phyloP scores from a whole-genome alignment of 2,329 filamentous ascomycete species.

The Stagonosporopsis cucurbitacearum region DNA sequence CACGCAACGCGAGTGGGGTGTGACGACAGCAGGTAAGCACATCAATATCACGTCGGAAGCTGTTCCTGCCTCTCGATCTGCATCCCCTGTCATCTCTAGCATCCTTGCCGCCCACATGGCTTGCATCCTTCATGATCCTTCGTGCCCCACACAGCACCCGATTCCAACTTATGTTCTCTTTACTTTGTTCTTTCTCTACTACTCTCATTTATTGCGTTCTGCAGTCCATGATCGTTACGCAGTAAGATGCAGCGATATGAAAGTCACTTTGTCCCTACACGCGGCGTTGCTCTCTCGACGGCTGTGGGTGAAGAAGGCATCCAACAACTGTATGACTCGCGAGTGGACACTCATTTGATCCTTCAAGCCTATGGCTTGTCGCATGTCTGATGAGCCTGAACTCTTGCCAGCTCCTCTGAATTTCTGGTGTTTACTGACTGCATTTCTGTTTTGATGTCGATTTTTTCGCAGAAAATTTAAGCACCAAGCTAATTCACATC shows the following conservation, averaged over 20 bases:
- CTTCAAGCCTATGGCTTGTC: neutral
- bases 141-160: neutral
- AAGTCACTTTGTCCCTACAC: too few relatives aligned
- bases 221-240: neutral
- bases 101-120: slow-evolving; percentile 48
- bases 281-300: neutral
- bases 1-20: slow-evolving; percentile 23
- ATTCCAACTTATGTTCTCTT: too few relatives aligned
- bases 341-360: neutral
- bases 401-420: neutral
- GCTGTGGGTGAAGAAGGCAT: neutral
- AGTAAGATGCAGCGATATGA: neutral
- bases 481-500: neutral
- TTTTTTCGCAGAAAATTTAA: neutral
- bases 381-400: neutral
- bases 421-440: neutral
- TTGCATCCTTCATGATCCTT: neutral
- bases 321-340: neutral
- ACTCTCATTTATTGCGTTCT: neutral
- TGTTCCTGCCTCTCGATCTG: slow-evolving; percentile 20
- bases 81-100: slow-evolving; percentile 33
- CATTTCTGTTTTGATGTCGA: neutral
- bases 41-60: slow-evolving; percentile 41
- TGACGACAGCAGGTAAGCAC: slow-evolving; percentile 41
- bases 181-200: neutral